phyloP scores from a whole-genome alignment of 2,329 filamentous ascomycete genomes.

The Aspergillus nomiae region DNA sequence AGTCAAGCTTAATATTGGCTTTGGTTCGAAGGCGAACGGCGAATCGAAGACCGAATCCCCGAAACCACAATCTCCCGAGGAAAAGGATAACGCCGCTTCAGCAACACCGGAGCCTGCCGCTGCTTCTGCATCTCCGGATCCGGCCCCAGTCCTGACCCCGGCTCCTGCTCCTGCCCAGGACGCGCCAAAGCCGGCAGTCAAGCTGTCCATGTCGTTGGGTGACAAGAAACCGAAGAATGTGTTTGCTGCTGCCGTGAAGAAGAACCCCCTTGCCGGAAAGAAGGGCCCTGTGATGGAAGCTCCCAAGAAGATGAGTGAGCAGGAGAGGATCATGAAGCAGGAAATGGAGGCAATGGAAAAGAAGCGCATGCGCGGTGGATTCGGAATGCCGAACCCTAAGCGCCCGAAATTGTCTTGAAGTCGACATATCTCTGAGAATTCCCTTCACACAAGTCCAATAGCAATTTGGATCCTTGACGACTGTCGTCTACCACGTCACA shows the following conservation, averaged over 20 bases:
- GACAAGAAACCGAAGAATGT: conserved; percentile 62
- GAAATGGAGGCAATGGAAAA: conserved; percentile 65
- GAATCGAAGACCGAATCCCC: conserved; percentile 28
- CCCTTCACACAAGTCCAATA: background rate
- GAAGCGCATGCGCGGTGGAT: conserved; percentile 55
- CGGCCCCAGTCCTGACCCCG: conserved; percentile 8
- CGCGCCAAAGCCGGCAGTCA: conserved; percentile 25
- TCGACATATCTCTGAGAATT: too few species aligned
- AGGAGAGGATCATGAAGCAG: conserved; percentile 85
- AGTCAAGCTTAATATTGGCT: conserved; percentile 69
- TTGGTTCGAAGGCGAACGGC: conserved; percentile 27
- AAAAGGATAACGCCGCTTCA: conserved; percentile 20
- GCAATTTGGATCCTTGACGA: background rate
- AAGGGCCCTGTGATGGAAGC: conserved; percentile 61
- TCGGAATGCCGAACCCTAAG: conserved; percentile 36
- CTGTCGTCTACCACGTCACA: background rate
- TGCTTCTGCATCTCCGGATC: conserved; percentile 18
- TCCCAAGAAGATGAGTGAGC: conserved; percentile 84
- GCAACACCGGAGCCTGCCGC: conserved; percentile 16
- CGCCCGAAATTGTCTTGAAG: conserved; percentile 36
- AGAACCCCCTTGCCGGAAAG: conserved; percentile 71
- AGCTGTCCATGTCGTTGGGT: conserved; percentile 67
- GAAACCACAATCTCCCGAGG: conserved; percentile 24
- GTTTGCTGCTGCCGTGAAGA: conserved; percentile 63
- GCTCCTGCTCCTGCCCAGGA: conserved; percentile 16